Evolutionary conservation across 140 eudicot species (phyloP), one percentile per base, ranked within the genome.

Genomic region (Erigeron philadelphicus): DNA sequence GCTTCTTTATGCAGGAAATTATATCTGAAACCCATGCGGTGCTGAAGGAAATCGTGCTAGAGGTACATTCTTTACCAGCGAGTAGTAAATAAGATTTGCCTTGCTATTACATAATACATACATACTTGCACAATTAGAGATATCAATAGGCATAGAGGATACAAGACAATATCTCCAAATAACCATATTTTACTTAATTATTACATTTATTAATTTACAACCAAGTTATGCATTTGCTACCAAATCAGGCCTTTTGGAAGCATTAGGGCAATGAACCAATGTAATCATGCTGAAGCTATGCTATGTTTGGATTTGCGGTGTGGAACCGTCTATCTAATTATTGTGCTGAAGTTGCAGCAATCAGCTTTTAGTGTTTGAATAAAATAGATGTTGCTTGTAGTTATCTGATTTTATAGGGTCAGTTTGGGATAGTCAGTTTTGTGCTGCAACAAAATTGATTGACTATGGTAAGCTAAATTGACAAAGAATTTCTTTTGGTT

Each of bases 1-100:
- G 98, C 88, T 88, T 88, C 81, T 89, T 86, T 72, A 88, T 93
- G 98, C 98, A 93, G 80, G 95, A 93, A 78, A 90, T 93, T 68
- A 89, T 88, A 21, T 84, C 95, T 75, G 93, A 89, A 80, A 86
- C 95, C 45, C 98, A 86, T 61, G 73, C 81, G 6, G 87, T 80
- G 48, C 67, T 93, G 65, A 88, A 86, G 81, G 69, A 79, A 72
- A 81, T 84, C 10, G 77, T 89, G 79, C 81, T 73, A 75, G 88
- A 86, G 93, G 98, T 86, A 81, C 60, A 66, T 17, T 74, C 18
- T 43, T 55, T 47, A 17, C 31, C 55, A 40, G 3, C 40, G 35
- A 54, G 60, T 40, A 48, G 59, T 12, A 25, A 61, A 10, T 38
- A 31, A 11, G 46, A 38, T 61, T 38, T 38, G 12, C 11, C 11